phyloP scores from a whole-genome alignment of 2,329 filamentous ascomycete genomes.

The Monosporascus sp. region DNA sequence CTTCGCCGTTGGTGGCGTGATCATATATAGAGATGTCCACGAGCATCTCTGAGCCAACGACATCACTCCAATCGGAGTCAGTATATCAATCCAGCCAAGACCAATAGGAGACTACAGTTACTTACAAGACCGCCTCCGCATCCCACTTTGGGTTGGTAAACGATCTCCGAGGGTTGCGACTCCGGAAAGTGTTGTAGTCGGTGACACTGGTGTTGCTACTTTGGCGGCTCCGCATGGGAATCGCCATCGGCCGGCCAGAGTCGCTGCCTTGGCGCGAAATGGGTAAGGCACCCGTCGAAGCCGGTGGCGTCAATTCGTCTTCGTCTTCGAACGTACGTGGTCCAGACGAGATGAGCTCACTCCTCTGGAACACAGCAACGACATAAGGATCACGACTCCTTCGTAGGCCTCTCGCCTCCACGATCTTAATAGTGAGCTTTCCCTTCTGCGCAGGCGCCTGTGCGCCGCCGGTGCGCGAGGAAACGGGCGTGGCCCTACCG shows the following conservation, averaged over 20 bases:
- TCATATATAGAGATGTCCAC: conserved; percentile 95
- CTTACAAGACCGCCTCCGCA: conserved; percentile 91
- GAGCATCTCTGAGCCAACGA: conserved; percentile 83
- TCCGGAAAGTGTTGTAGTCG: conserved; percentile 57
- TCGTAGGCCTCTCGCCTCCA: conserved; percentile 75
- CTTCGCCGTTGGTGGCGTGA: conserved; percentile 69
- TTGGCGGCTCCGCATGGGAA: conserved; percentile 94
- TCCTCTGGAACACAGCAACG: conserved; percentile 93
- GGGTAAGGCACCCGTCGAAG: conserved; percentile 49
- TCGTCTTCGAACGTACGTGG: conserved; percentile 60
- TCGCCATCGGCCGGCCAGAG: conserved; percentile 80
- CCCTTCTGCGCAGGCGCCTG: conserved; percentile 72
- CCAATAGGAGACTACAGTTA: conserved; percentile 15
- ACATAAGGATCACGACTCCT: conserved; percentile 88
- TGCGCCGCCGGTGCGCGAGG: conserved; percentile 40
- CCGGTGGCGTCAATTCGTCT: conserved; percentile 47
- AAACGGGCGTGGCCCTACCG: conserved; percentile 48
- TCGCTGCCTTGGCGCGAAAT: conserved; percentile 73
- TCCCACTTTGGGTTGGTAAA: conserved; percentile 91
- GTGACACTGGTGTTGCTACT: conserved; percentile 88
- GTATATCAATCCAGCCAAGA: not conserved
- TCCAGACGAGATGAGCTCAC: conserved; percentile 89
- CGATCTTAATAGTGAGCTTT: conserved; percentile 83
- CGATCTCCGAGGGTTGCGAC: conserved; percentile 45
- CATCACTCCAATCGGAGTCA: conserved; percentile 58